Percentiles rank a stretch among this genome's conserved stretches.
phyloP scores from a whole-genome alignment of 768 basidiomycete genomes.

The Leccinum longicurvipes region DNA sequence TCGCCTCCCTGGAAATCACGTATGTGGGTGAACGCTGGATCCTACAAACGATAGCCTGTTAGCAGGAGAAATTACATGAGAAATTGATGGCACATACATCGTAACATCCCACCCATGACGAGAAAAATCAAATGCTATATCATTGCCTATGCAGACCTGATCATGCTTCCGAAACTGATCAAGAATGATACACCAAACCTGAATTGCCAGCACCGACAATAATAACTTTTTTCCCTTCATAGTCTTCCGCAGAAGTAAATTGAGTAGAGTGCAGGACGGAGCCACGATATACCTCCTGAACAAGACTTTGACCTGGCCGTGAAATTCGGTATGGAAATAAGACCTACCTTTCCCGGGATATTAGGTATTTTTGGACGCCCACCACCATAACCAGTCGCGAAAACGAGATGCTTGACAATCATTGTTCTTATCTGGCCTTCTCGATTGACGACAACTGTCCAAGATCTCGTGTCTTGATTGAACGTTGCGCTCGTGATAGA shows the following conservation, averaged over 20 bases:
- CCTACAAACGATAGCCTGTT: conserved; percentile 6
- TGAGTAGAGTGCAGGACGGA: conserved; percentile 49
- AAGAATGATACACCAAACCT: background rate
- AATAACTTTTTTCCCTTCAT: conserved; percentile 61
- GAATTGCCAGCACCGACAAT: no score
- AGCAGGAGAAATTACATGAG: conserved; percentile 29
- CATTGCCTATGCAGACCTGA: conserved; percentile 27
- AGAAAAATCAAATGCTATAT: conserved; percentile 36
- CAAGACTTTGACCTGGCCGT: background rate
- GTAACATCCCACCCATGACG: conserved; percentile 29
- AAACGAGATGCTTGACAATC: conserved; percentile 48
- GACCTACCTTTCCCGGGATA: conserved; percentile 40
- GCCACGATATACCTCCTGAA: conserved; percentile 50
- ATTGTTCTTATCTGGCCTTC: conserved; percentile 31
- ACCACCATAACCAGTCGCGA: conserved; percentile 54
- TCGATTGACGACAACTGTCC: conserved; percentile 41
- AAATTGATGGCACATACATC: conserved; percentile 13
- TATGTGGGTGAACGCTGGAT: no score
- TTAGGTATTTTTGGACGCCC: conserved; percentile 45
- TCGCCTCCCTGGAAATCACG: no score
- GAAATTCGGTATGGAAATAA: background rate
- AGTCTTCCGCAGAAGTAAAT: conserved; percentile 44
- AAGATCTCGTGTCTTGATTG: conserved; percentile 35
- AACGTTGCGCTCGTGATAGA: conserved; percentile 35
- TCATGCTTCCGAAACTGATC: background rate